These are phyloP conservation scores for Coffea canephora DNA, from an alignment of 257 asterid genomes.

Conservation along the genomic window DNA sequence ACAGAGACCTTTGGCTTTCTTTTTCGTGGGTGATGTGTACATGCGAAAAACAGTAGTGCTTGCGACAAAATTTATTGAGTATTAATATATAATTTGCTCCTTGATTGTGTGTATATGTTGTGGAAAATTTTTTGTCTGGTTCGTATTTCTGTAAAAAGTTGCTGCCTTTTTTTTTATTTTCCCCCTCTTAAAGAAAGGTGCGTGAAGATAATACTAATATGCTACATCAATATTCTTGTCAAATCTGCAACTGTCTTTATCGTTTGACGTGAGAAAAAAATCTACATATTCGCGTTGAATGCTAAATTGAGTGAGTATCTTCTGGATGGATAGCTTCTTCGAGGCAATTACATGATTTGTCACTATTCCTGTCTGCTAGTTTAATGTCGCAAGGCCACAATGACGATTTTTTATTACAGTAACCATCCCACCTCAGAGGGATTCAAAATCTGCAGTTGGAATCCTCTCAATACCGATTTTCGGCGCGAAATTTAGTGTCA, in stretches of 20 bases:
- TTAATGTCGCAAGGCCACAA: neutral
- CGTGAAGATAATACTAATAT: no score
- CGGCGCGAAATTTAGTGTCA: no score
- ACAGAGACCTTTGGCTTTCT: neutral
- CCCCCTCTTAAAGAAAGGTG: no score
- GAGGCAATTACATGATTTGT: neutral
- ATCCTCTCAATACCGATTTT: no score
- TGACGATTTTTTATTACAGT: neutral
- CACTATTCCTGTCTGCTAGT: neutral
- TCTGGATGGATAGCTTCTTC: slow-evolving; percentile 5
- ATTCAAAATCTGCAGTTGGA: no score
- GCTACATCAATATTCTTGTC: neutral
- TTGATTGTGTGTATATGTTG: neutral
- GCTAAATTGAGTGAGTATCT: neutral
- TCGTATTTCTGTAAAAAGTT: neutral
- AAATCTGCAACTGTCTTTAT: neutral
- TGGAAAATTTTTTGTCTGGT: neutral
- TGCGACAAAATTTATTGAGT: neutral
- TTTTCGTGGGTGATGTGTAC: no score
- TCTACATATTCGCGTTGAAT: neutral
- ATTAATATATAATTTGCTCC: no score
- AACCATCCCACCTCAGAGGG: no score
- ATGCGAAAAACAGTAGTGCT: no score
- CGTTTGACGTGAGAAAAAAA: neutral
- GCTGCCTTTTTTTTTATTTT: no score